phyloP scores from a whole-genome alignment of 768 basidiomycete genomes.

The Leccinum uliginosum region DNA sequence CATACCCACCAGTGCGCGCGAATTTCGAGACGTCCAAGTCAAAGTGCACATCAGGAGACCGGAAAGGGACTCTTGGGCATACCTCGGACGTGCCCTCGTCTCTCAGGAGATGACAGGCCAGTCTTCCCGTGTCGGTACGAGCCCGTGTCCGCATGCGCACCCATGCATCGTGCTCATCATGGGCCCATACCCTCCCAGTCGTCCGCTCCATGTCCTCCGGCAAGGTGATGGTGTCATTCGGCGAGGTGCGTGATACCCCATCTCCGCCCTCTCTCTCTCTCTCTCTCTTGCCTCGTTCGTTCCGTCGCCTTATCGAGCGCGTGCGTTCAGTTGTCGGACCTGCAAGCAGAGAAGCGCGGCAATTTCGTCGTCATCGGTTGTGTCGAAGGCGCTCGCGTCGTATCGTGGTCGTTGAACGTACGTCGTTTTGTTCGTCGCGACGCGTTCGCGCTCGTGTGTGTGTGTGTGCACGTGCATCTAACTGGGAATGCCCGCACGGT shows the following conservation, averaged over 20 bases:
- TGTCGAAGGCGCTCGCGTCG: slow-evolving; percentile 65
- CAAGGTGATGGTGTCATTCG: slow-evolving; percentile 66
- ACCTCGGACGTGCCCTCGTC: slow-evolving; percentile 74
- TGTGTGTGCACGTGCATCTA: slow-evolving; percentile 4
- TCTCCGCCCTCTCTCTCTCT: not conserved
- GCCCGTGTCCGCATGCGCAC: not conserved
- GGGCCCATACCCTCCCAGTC: slow-evolving; percentile 8
- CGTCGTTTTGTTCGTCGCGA: slow-evolving; percentile 18
- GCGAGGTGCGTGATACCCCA: slow-evolving; percentile 48
- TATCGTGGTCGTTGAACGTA: slow-evolving; percentile 86
- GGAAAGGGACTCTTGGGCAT: slow-evolving; percentile 77
- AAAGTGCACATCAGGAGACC: slow-evolving; percentile 81
- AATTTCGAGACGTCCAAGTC: slow-evolving; percentile 76
- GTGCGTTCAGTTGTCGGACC: slow-evolving; percentile 49
- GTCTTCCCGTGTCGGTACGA: slow-evolving; percentile 75
- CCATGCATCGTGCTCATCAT: slow-evolving; percentile 4
- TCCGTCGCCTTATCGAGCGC: not conserved
- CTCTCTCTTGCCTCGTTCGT: not conserved
- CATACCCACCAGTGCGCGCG: slow-evolving; percentile 35
- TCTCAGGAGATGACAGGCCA: slow-evolving; percentile 73
- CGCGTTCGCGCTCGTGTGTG: not conserved
- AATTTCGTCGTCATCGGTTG: slow-evolving; percentile 84
- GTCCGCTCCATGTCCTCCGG: slow-evolving; percentile 53
- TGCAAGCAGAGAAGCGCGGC: slow-evolving; percentile 83
- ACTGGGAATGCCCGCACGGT: slow-evolving; percentile 5